phyloP scores from a whole-genome alignment of 345 rosid genomes.

The Eucalyptus grandis region DNA sequence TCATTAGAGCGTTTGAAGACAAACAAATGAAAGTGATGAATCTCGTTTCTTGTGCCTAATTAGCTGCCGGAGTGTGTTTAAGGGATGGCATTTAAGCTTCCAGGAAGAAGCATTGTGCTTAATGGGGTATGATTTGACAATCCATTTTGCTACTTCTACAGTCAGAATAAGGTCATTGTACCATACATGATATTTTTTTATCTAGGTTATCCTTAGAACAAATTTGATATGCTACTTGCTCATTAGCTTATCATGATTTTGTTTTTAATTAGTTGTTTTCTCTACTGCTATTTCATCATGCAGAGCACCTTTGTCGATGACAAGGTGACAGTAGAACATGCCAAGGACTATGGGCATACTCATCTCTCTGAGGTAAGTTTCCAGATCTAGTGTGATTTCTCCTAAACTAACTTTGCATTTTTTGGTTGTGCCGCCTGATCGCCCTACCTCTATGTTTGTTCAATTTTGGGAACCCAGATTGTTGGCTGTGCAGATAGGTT shows the following conservation, averaged over 20 bases:
- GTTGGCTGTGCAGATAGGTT: conserved; percentile 54
- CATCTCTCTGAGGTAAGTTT: conserved; percentile 70
- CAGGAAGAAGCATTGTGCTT: background rate
- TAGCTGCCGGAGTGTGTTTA: background rate
- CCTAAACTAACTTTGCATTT: background rate
- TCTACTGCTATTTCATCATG: background rate
- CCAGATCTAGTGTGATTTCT: background rate
- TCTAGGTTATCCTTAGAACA: background rate
- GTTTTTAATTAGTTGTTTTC: background rate
- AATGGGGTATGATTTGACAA: background rate
- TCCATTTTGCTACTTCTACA: background rate
- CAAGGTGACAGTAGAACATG: conserved; percentile 61
- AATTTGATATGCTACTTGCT: background rate
- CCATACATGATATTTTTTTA: background rate
- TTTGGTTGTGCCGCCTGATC: background rate
- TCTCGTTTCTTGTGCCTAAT: background rate
- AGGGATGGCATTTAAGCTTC: background rate
- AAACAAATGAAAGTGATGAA: background rate
- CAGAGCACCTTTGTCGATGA: conserved; percentile 83
- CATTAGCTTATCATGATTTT: background rate
- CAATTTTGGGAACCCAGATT: conserved; percentile 27
- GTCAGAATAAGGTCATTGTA: background rate
- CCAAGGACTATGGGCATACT: conserved; percentile 86
- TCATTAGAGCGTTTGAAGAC: background rate
- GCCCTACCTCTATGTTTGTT: background rate